A percentile compares a stretch with the other conserved stretches of the same genome.
Evolutionary conservation across 2,329 filamentous ascomycete species (phyloP).

Genomic region (Epichloe bromicola): DNA sequence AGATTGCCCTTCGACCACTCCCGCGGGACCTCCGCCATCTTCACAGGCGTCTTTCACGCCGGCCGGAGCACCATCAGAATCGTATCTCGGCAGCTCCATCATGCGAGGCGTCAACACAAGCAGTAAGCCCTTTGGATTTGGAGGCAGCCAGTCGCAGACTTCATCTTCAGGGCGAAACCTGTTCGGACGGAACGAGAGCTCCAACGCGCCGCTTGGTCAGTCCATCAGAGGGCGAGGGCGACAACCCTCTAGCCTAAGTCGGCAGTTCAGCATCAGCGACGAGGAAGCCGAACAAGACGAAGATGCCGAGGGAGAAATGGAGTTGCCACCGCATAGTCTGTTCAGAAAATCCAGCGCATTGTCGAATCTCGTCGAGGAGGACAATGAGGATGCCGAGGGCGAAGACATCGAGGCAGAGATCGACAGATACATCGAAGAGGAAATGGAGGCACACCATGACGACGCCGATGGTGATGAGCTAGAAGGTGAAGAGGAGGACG

Average conservation of each 20-base stretch:
- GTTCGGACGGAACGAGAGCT: conserved; percentile 23
- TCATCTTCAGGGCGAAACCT: conserved; percentile 21
- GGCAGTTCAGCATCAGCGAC: conserved; percentile 21
- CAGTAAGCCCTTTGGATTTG: conserved; percentile 27
- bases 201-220: conserved; percentile 33
- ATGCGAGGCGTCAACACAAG: conserved; percentile 28
- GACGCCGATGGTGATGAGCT: conserved; percentile 23
- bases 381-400: conserved; percentile 14
- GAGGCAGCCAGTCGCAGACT: conserved; percentile 15
- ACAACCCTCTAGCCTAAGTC: conserved; percentile 40
- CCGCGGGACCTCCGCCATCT: conserved; percentile 37
- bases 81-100: conserved; percentile 42
- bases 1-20: conserved; percentile 38
- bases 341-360: conserved; percentile 17
- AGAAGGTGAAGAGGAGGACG: conserved; percentile 27
- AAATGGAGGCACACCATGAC: conserved; percentile 24
- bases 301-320: conserved; percentile 22
- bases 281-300: conserved; percentile 20
- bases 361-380: conserved; percentile 8
- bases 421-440: conserved; percentile 21
- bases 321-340: conserved; percentile 20
- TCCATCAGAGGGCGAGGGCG: conserved; percentile 29
- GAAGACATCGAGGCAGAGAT: conserved; percentile 24
- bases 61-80: conserved; percentile 40
- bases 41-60: conserved; percentile 43